phyloP scores from a whole-genome alignment of 768 basidiomycete species.

The Candolleomyces efflorescens region DNA sequence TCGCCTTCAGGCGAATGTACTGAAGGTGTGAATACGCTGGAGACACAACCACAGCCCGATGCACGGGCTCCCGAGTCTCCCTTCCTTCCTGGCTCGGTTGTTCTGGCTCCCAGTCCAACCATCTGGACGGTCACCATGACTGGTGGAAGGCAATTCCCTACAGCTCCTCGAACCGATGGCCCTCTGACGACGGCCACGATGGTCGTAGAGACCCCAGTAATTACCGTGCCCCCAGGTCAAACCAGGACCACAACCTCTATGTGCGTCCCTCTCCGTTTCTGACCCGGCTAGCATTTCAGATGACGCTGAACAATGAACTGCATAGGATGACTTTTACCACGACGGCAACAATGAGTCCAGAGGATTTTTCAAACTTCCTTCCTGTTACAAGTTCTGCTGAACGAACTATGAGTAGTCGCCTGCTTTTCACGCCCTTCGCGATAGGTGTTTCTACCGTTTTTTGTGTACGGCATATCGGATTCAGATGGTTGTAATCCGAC shows the following conservation, averaged over 20 bases:
- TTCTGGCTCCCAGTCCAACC: background rate
- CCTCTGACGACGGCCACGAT: slow-evolving; percentile 5
- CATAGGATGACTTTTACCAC: slow-evolving; percentile 9
- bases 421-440: background rate
- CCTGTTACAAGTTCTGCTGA: slow-evolving; percentile 6
- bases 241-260: background rate
- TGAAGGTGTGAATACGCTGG: slow-evolving; percentile 16
- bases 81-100: slow-evolving; percentile 17
- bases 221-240: background rate
- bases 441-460: background rate
- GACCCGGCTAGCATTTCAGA: background rate
- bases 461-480: background rate
- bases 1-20: slow-evolving; percentile 20
- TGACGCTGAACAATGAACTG: background rate
- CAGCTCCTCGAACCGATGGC: background rate
- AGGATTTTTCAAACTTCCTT: slow-evolving; percentile 10
- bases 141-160: background rate
- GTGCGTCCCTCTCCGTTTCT: background rate
- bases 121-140: slow-evolving; percentile 2
- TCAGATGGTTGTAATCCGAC: no score
- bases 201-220: slow-evolving; percentile 2
- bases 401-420: background rate
- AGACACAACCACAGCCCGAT: slow-evolving; percentile 30
- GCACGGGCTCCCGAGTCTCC: slow-evolving; percentile 28
- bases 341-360: slow-evolving; percentile 7